Percentiles rank a stretch among this genome's conserved stretches.
phyloP scores from a whole-genome alignment of 2,329 filamentous ascomycete species.

The Tolypocladium sp. region DNA sequence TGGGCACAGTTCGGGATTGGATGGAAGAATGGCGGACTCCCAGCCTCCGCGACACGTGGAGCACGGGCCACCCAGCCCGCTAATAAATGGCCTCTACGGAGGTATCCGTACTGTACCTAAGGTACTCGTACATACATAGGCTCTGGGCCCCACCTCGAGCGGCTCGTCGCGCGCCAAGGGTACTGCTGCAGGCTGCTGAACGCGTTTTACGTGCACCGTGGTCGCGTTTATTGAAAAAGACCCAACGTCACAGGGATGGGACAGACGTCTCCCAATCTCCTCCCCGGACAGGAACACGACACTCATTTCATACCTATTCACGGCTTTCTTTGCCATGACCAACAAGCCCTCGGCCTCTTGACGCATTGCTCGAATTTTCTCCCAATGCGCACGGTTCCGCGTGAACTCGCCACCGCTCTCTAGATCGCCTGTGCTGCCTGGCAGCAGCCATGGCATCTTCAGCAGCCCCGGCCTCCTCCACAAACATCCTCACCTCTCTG shows the following conservation, averaged over 20 bases:
- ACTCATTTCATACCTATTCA: not conserved
- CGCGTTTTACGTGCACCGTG: conserved; percentile 6
- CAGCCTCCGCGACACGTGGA: not conserved
- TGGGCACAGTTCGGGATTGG: not conserved
- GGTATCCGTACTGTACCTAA: too few species aligned
- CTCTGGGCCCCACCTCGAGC: not conserved
- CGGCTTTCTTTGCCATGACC: not conserved
- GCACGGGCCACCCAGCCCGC: not conserved
- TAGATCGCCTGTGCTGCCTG: conserved; percentile 30
- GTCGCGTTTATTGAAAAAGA: conserved; percentile 5
- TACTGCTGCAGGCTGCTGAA: not conserved
- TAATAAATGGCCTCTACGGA: not conserved
- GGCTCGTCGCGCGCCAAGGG: not conserved
- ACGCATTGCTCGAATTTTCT: not conserved
- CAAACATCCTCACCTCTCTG: conserved; percentile 38
- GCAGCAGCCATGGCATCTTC: conserved; percentile 32
- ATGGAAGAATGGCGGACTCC: not conserved
- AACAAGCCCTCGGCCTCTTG: not conserved
- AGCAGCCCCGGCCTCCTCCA: conserved; percentile 22
- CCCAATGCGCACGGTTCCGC: conserved; percentile 1
- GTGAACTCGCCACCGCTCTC: conserved; percentile 15
- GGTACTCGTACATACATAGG: too few species aligned
- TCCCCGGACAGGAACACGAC: not conserved
- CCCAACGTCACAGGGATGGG: not conserved
- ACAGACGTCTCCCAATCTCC: not conserved